Percentiles rank a stretch among this genome's conserved stretches.
Evolutionary conservation across 331 rosid species (phyloP).

Genomic region (Acacia concinna): DNA sequence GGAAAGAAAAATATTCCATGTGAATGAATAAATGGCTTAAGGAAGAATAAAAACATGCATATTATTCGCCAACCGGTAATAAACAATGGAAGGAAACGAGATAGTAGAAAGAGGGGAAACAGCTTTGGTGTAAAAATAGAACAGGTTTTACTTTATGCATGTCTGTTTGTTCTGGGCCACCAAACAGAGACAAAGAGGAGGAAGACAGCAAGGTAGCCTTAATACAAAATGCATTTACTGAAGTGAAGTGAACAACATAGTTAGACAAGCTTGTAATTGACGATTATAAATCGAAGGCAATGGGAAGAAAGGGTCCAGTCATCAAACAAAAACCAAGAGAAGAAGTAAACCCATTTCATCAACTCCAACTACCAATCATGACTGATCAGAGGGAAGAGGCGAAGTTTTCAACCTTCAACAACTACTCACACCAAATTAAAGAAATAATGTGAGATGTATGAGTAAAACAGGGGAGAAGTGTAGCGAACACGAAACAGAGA

Average conservation of each 20-base stretch:
- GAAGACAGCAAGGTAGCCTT: background rate
- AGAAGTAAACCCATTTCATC: slow-evolving; percentile 41
- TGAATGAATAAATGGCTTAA: slow-evolving; percentile 1
- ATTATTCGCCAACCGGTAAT: background rate
- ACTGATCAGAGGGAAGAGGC: slow-evolving; percentile 24
- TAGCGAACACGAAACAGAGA: slow-evolving; percentile 15
- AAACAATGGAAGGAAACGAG: background rate
- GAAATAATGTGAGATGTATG: slow-evolving; percentile 23
- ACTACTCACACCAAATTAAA: slow-evolving; percentile 54
- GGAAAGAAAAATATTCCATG: background rate
- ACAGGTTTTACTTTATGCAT: slow-evolving; percentile 17
- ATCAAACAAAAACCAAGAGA: slow-evolving; percentile 30
- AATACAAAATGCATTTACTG: slow-evolving; percentile 17
- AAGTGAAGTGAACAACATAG: background rate
- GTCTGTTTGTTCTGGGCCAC: slow-evolving; percentile 22
- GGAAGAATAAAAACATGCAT: slow-evolving; percentile 8
- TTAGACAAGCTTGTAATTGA: slow-evolving; percentile 10
- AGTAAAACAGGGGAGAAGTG: slow-evolving; percentile 28
- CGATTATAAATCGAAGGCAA: slow-evolving; percentile 38
- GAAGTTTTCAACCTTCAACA: slow-evolving; percentile 34
- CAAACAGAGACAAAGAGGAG: slow-evolving; percentile 26
- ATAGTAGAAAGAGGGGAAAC: background rate
- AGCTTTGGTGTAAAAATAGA: background rate
- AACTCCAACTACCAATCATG: slow-evolving; percentile 38
- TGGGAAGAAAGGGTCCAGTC: background rate